phyloP scores from a whole-genome alignment of 768 basidiomycete genomes.

The Dioszegia crocea region DNA sequence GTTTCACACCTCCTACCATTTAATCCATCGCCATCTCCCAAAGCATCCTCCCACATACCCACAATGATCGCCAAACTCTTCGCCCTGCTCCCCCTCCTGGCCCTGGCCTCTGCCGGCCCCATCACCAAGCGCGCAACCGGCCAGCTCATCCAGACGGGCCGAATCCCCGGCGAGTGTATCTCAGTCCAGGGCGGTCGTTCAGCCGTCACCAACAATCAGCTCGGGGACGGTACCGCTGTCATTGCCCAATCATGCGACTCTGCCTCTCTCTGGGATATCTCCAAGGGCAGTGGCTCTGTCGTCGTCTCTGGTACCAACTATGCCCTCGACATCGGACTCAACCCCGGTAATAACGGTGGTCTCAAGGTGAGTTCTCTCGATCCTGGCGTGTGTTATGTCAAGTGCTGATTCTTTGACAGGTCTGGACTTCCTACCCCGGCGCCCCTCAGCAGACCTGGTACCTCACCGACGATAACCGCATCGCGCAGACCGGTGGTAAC shows the following conservation, averaged over 20 bases:
- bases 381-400: not conserved
- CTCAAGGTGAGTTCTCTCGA: conserved; percentile 17
- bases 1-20: too few species aligned
- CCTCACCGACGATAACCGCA: conserved; percentile 39
- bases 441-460: conserved; percentile 35
- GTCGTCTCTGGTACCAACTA: conserved; percentile 15
- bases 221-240: conserved; percentile 15
- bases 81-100: not conserved
- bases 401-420: conserved; percentile 1
- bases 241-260: conserved; percentile 1
- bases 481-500: conserved; percentile 46
- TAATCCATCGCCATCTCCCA: not conserved
- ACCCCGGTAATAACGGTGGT: conserved; percentile 19
- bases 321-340: conserved; percentile 21
- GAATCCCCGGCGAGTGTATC: conserved; percentile 8
- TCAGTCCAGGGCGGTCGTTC: not conserved
- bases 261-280: conserved; percentile 21
- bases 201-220: not conserved
- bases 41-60: not conserved
- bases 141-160: conserved; percentile 6
- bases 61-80: conserved; percentile 5
- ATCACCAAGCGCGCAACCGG: conserved; percentile 4
- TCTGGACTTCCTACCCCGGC: conserved; percentile 27
- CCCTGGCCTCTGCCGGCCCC: conserved; percentile 4
- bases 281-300: conserved; percentile 13